Evolutionary conservation across 106 monocot species (phyloP).

Genomic region (Dioscorea alata): DNA sequence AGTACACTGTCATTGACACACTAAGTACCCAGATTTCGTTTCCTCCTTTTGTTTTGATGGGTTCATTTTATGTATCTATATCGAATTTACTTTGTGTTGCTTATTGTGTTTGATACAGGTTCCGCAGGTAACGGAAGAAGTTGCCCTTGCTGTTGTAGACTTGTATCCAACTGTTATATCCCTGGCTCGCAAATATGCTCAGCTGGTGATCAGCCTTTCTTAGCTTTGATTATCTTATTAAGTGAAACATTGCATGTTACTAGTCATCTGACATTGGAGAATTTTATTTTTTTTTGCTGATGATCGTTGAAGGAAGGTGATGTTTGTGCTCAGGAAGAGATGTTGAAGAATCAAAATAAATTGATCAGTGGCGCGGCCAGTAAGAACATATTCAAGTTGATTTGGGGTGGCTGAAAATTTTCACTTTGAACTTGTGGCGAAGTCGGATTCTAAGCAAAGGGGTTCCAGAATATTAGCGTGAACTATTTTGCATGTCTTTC

Average conservation of each 20-base stretch:
- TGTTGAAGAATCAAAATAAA: constrained; percentile 65
- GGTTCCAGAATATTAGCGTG: too few species aligned
- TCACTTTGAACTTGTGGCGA: too few species aligned
- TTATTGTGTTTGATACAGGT: constrained; percentile 27
- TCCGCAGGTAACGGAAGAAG: constrained; percentile 84
- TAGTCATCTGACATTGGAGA: background rate
- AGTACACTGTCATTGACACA: background rate
- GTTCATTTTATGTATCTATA: background rate
- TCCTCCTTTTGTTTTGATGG: background rate
- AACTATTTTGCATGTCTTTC: too few species aligned
- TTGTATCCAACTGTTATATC: constrained; percentile 70
- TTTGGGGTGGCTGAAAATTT: constrained; percentile 40
- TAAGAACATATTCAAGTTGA: constrained; percentile 87
- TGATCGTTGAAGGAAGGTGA: constrained; percentile 51
- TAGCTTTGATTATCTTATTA: background rate
- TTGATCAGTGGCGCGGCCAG: constrained; percentile 53
- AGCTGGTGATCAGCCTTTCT: constrained; percentile 42
- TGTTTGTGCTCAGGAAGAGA: constrained; percentile 66
- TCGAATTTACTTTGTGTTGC: background rate
- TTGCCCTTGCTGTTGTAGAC: constrained; percentile 69
- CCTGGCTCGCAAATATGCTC: constrained; percentile 56
- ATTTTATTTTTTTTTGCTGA: background rate
- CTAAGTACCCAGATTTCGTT: background rate
- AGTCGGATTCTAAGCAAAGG: too few species aligned
- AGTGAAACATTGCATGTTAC: background rate